Evolutionary conservation across 768 basidiomycete species (phyloP).

Genomic region (Boletus sp.): DNA sequence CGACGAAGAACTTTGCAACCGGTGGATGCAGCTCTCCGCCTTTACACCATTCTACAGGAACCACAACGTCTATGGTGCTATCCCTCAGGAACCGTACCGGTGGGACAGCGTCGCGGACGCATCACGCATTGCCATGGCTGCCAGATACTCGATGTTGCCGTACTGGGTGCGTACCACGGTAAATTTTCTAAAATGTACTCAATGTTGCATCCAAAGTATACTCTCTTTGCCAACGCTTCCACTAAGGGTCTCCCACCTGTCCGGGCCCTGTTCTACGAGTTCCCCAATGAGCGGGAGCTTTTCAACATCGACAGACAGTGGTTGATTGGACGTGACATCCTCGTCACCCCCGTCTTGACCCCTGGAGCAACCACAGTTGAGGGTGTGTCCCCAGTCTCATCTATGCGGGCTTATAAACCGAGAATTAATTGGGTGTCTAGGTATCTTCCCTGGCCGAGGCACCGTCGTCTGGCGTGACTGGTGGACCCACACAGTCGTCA

Average conservation of each 20-base stretch:
- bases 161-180: slow-evolving; percentile 61
- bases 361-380: slow-evolving; percentile 68
- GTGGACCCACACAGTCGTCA: slow-evolving; percentile 62
- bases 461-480: slow-evolving; percentile 66
- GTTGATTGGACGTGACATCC: slow-evolving; percentile 64
- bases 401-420: background rate
- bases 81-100: slow-evolving; percentile 76
- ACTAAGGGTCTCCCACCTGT: slow-evolving; percentile 65
- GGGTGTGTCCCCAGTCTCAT: slow-evolving; percentile 39
- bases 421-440: slow-evolving; percentile 30
- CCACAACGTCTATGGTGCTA: slow-evolving; percentile 63
- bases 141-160: slow-evolving; percentile 69
- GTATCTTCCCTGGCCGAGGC: slow-evolving; percentile 64
- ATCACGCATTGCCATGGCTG: slow-evolving; percentile 66
- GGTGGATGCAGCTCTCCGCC: slow-evolving; percentile 86
- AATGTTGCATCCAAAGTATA: slow-evolving; percentile 48
- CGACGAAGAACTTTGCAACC: slow-evolving; percentile 77
- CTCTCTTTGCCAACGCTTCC: slow-evolving; percentile 70
- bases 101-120: slow-evolving; percentile 82
- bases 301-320: slow-evolving; percentile 68
- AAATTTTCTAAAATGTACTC: background rate
- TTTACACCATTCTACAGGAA: slow-evolving; percentile 84
- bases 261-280: slow-evolving; percentile 76
- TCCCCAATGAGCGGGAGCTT: slow-evolving; percentile 65
- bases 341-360: slow-evolving; percentile 72